Percentiles rank a stretch among this genome's conserved stretches.
phyloP scores from a whole-genome alignment of 2,329 filamentous ascomycete genomes.

The Colletotrichum higginsianum region DNA sequence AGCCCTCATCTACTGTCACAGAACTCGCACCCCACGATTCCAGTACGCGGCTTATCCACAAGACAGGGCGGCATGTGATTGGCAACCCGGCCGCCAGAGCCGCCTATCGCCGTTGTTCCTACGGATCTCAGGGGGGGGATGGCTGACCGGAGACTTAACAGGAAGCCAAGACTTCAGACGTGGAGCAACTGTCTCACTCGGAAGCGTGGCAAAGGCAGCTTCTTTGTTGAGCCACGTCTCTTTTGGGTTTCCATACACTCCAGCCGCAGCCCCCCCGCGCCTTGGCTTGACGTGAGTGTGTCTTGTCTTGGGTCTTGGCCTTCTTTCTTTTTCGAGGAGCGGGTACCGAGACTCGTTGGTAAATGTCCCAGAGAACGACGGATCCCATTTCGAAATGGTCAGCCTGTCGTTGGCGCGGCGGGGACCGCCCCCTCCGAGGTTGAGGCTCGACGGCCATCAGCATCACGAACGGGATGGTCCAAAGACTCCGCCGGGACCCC shows the following conservation, averaged over 20 bases:
- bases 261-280: too few relatives aligned
- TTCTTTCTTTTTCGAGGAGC: neutral
- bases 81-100: neutral
- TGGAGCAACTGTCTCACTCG: neutral
- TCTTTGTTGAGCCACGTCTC: neutral
- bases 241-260: too few relatives aligned
- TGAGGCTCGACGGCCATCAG: conserved; percentile 9
- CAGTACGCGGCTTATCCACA: too few relatives aligned
- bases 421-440: neutral
- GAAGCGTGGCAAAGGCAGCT: neutral
- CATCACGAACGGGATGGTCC: neutral
- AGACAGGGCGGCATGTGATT: neutral
- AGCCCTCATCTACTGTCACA: neutral
- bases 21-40: neutral
- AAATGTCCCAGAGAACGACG: too few relatives aligned
- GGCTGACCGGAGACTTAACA: neutral
- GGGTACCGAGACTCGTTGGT: too few relatives aligned
- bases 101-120: neutral
- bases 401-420: neutral
- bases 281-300: neutral
- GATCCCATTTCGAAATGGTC: neutral
- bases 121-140: neutral
- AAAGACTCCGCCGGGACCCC: neutral
- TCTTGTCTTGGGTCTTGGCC: neutral
- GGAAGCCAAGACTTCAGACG: neutral